A percentile compares a stretch with the other conserved stretches of the same genome.
phyloP scores from a whole-genome alignment of 768 basidiomycete species.

The Agaricus blazei region DNA sequence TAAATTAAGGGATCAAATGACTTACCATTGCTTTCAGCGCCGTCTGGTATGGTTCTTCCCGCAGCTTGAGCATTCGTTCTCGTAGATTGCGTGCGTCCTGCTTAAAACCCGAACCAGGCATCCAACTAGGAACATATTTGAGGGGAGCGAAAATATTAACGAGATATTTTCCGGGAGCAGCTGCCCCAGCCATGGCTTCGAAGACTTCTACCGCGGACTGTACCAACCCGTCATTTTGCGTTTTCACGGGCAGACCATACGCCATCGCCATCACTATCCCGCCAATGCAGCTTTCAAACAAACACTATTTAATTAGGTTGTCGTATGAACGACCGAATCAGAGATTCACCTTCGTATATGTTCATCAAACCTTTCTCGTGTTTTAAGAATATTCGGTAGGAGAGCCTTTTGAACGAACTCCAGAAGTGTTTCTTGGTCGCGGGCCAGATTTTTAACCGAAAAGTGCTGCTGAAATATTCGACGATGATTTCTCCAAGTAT shows the following conservation, averaged over 20 bases:
- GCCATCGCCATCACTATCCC: not conserved
- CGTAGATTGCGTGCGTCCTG: not conserved
- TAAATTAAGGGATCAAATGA: no score
- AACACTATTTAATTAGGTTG: not conserved
- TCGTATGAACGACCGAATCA: no score
- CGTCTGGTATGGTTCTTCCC: not conserved
- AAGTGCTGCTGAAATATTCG: constrained; percentile 10
- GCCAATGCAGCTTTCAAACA: not conserved
- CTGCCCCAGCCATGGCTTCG: not conserved
- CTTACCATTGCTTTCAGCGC: not conserved
- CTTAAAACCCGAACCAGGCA: constrained; percentile 10
- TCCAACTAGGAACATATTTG: constrained; percentile 8
- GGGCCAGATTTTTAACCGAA: not conserved
- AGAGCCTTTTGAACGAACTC: not conserved
- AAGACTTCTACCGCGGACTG: not conserved
- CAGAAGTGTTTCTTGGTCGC: constrained; percentile 1
- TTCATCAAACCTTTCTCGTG: not conserved
- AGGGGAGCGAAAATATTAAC: constrained; percentile 6
- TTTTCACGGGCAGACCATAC: constrained; percentile 3
- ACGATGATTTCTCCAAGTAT: constrained; percentile 10
- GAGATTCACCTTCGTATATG: not conserved
- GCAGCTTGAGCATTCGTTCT: not conserved
- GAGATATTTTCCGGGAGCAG: constrained; percentile 4
- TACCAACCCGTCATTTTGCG: not conserved
- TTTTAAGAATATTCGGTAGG: not conserved